A percentile compares a stretch with the other conserved stretches of the same genome.
phyloP scores from a whole-genome alignment of 108 stramenopile species.

The Ochromonas danica region DNA sequence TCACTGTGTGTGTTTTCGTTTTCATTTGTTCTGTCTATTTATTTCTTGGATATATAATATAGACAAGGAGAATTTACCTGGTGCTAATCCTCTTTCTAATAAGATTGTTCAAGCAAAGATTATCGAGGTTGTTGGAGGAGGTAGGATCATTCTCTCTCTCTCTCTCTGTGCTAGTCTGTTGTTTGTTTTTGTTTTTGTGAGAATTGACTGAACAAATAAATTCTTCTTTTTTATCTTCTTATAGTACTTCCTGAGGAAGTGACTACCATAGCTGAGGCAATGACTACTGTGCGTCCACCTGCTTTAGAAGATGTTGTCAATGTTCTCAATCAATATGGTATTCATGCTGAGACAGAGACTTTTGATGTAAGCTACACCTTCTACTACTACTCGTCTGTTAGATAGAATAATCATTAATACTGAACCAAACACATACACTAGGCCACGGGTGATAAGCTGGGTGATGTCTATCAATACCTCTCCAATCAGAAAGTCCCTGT shows the following conservation, averaged over 20 bases:
- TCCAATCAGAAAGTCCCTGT: background rate
- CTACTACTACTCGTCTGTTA: no score
- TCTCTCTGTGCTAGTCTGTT: no score
- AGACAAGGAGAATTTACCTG: background rate
- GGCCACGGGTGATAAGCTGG: no score
- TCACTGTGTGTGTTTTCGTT: background rate
- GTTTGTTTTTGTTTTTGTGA: no score
- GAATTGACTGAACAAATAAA: no score
- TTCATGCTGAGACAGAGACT: conserved; percentile 2
- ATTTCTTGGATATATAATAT: background rate
- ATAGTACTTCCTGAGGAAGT: no score
- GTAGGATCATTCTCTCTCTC: background rate
- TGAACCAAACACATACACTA: no score
- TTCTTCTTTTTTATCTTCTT: no score
- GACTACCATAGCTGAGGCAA: no score
- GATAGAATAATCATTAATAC: no score
- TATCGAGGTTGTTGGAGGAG: background rate
- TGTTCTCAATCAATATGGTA: background rate
- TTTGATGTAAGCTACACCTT: background rate
- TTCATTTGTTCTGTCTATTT: background rate
- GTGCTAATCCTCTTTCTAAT: background rate
- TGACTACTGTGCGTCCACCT: no score
- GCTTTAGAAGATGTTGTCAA: background rate
- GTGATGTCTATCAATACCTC: background rate
- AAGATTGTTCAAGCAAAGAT: background rate